Base-by-base conservation (phyloP, 495 filamentous ascomycete species). In the Clohesyomyces aquaticus region DNA sequence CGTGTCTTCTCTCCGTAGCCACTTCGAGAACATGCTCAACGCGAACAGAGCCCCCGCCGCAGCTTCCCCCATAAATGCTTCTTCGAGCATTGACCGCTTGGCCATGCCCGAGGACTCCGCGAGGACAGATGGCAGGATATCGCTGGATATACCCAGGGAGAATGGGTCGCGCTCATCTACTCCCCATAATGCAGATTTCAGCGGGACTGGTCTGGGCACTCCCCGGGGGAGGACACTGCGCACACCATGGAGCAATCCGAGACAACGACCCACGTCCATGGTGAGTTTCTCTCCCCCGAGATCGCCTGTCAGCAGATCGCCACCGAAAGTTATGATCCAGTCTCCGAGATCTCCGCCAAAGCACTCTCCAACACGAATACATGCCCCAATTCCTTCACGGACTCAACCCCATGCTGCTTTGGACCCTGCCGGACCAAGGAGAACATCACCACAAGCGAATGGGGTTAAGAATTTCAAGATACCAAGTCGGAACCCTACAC, bases 1-100 rank as follows among this genome's bases (percentile, higher is more conserved):
- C 0, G 94, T 98, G 25, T 98, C 94, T 43, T 96, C 93, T 47
- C 80, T 98, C 29, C 83, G 91, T 49, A 94, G 92, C 43, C 88
- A 93, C 72, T 98, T 98, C 71, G 94, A 98, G 80, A 88, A 88
- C 59, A 86, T 96, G 73, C 82, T 87, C 65, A 77, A 81, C 47
- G 27, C 56, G 27, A 65, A 68, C 27, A 62, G 59, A 45, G 18
- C 65, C n/a, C 46, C 69, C 42, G 19, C 45, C 10, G 22, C 60
- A 62, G 42, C 59, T 16, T 28, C 65, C 11, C 48, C 55, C 16
- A 61, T 46, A 32, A 48, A 68, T 12, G 8, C 53, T 26, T 63
- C 69, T 19, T 61, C 66, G 14, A 10, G 22, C 28, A 11, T 53
- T 19, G 59, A 63, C 23, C 45, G 59, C 25, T 32, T 66, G 4